phyloP scores from a whole-genome alignment of 495 filamentous ascomycete species.

The Xylaria sp. region DNA sequence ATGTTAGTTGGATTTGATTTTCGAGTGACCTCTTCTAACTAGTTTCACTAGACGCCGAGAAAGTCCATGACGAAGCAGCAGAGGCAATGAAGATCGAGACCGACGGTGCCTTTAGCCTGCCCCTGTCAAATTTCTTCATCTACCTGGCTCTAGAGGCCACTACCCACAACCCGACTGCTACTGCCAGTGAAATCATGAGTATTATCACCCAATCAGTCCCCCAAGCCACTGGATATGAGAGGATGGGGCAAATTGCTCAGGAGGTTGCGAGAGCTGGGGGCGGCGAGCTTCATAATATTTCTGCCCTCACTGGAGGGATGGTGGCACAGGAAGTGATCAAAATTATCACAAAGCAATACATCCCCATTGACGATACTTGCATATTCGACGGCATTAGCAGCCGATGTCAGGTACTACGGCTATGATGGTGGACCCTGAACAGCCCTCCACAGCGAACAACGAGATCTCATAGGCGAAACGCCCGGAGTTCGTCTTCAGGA shows the following conservation, averaged over 20 bases:
- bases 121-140: slow-evolving; percentile 74
- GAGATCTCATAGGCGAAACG: slow-evolving; percentile 41
- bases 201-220: slow-evolving; percentile 49
- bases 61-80: slow-evolving; percentile 52
- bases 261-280: slow-evolving; percentile 80
- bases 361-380: slow-evolving; percentile 91
- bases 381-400: slow-evolving; percentile 90
- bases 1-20: slow-evolving; percentile 20
- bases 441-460: slow-evolving; percentile 31
- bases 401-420: slow-evolving; percentile 72
- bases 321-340: slow-evolving; percentile 97
- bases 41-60: slow-evolving; percentile 37
- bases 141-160: slow-evolving; percentile 76
- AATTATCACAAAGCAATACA: slow-evolving; percentile 94
- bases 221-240: slow-evolving; percentile 51
- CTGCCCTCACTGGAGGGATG: slow-evolving; percentile 88
- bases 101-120: slow-evolving; percentile 44
- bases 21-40: slow-evolving; percentile 28
- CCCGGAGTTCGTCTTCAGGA: slow-evolving; percentile 46
- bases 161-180: slow-evolving; percentile 50
- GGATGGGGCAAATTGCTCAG: slow-evolving; percentile 60
- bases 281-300: slow-evolving; percentile 92
- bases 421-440: slow-evolving; percentile 41
- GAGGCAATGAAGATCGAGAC: slow-evolving; percentile 44
- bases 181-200: slow-evolving; percentile 54